Conservation (phyloP, 2,329 filamentous ascomycete species). For the Claviceps digitariae region DNA sequence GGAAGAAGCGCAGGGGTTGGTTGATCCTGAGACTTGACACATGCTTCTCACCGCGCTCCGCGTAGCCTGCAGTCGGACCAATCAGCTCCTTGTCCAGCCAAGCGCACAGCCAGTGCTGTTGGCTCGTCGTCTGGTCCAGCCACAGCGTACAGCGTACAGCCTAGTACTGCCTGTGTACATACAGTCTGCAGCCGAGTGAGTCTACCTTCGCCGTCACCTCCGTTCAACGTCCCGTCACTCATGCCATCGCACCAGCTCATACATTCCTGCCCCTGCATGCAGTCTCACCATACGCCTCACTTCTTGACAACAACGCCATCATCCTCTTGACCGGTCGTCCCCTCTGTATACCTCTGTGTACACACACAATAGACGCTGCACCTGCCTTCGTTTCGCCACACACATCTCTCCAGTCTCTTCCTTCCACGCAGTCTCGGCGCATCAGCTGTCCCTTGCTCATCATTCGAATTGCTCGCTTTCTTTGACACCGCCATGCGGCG, state of each 20-base stretch:
- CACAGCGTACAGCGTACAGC: too few relatives aligned
- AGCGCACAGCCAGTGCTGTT: background rate
- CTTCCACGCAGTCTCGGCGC: background rate
- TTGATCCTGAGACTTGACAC: background rate
- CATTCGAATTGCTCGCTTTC: background rate
- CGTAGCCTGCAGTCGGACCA: background rate
- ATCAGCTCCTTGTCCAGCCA: background rate
- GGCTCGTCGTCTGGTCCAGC: background rate
- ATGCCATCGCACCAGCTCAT: background rate
- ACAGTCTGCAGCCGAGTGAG: too few relatives aligned
- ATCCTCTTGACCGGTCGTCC: conserved; percentile 1
- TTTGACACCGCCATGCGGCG: conserved; percentile 24
- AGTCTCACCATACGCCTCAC: background rate
- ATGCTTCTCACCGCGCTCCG: background rate
- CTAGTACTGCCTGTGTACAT: too few relatives aligned
- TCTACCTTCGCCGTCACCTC: background rate
- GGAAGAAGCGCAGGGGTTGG: too few relatives aligned
- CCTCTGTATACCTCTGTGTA: too few relatives aligned
- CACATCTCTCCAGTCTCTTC: too few relatives aligned
- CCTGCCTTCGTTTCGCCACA: background rate
- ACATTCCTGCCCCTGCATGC: background rate
- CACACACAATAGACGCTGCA: background rate
- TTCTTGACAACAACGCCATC: background rate
- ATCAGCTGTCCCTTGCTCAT: background rate
- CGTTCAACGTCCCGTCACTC: background rate